Percentiles rank a stretch among this genome's conserved stretches.
Evolutionary conservation across 176 grass and related monocot genomes (phyloP).

Genomic region (Chrysopogon serrulatus): DNA sequence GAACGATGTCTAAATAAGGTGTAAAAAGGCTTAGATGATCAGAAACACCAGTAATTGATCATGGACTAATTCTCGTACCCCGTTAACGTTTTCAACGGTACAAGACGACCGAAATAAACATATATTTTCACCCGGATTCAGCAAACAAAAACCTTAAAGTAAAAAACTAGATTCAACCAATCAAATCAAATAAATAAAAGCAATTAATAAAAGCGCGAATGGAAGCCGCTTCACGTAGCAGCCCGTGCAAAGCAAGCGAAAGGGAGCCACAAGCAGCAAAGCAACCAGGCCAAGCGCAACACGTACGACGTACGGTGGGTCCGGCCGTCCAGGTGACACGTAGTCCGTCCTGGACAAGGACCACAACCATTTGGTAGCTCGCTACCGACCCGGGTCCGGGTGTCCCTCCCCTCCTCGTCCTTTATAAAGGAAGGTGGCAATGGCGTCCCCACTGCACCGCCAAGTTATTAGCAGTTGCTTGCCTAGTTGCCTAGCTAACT

Average conservation of each 20-base stretch:
- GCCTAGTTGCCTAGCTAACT: not conserved
- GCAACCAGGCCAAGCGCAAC: not conserved
- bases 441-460: slow-evolving; percentile 32
- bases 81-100: too few species aligned
- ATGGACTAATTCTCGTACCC: not conserved
- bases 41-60: not conserved
- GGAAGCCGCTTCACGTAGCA: not conserved
- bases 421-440: slow-evolving; percentile 72
- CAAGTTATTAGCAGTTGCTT: not conserved
- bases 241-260: slow-evolving; percentile 64
- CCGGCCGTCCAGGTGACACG: slow-evolving; percentile 1
- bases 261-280: slow-evolving; percentile 31
- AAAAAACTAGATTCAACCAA: slow-evolving; percentile 10
- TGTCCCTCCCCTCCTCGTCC: slow-evolving; percentile 1
- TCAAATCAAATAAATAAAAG: not conserved
- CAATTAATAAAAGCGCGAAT: slow-evolving; percentile 5
- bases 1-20: too few species aligned
- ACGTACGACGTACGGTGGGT: not conserved
- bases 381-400: not conserved
- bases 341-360: slow-evolving; percentile 10
- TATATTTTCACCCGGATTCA: not conserved
- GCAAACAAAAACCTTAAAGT: not conserved
- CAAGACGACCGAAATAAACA: not conserved
- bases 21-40: not conserved
- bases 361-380: not conserved